Evolutionary conservation across 306 rosid species (phyloP), one percentile per base, ranked within the genome.

Genomic region (Alnus glutinosa): DNA sequence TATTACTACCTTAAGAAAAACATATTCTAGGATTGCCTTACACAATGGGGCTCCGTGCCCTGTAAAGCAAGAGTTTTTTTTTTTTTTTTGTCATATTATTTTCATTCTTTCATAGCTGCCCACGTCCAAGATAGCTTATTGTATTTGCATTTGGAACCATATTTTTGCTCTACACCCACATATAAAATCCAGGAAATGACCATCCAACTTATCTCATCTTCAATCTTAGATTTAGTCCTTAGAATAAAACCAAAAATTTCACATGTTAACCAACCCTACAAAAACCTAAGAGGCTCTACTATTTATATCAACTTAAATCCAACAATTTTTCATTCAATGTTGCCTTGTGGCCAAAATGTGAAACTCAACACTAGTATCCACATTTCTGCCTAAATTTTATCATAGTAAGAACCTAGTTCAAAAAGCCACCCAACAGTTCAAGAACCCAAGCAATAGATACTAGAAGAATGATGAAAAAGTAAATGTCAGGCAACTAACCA

Each of bases 401-500:
- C n/a, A 9, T 9, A 74, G 54, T 9, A 19, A 57, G 39, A 62
- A 46, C 44, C 52, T 59, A 39, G 48, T 81, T 50, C 15, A 62
- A n/a, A 34, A 42, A 70, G 66, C 76, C 84, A 77, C 75, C 55
- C 64, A 74, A 77, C 77, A 71, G 44, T 42, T 66, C 74, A 76
- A 19, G 62, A 14, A 58, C 36, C 50, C 73, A 50, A 69, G 72
- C 34, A 81, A 54, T 66, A 81, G 80, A 82, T 74, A 74, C 55
- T 67, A 30, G 76, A 32, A 39, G 71, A 57, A 74, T 76, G 18
- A 70, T 48, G 16, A 84, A 64, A 55, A 69, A 37, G 30, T 46
- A 37, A 42, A 66, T 48, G 37, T 61, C 54, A 42, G 48, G 69
- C 44, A 52, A 83, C 95, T 88, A 77, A 94, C 98, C 82, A 90